Evolutionary conservation across 495 filamentous ascomycete genomes (phyloP).

Genomic region (Trichodelitschia bisporula): DNA sequence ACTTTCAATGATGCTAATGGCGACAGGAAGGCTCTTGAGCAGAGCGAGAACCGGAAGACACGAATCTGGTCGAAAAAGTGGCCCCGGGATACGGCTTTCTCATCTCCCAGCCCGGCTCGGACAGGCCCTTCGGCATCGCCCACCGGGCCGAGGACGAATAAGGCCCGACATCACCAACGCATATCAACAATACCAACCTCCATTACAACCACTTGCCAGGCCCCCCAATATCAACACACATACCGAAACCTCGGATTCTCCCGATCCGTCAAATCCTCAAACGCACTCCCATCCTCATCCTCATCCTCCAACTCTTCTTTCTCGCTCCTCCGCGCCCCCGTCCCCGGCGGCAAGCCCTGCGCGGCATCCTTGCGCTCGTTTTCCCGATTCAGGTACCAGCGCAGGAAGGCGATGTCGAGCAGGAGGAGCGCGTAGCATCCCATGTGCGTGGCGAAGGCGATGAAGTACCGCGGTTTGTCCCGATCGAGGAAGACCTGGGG

Average conservation of each 20-base stretch:
- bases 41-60: too few relatives aligned
- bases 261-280: slow-evolving; percentile 32
- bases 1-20: too few relatives aligned
- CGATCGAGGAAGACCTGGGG: slow-evolving; percentile 28
- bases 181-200: too few relatives aligned
- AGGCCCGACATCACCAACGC: too few relatives aligned
- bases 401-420: slow-evolving; percentile 20
- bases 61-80: too few relatives aligned
- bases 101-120: too few relatives aligned
- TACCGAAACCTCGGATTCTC: slow-evolving; percentile 33
- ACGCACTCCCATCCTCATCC: slow-evolving; percentile 22
- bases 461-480: slow-evolving; percentile 25
- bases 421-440: slow-evolving; percentile 26
- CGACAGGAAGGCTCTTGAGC: too few relatives aligned
- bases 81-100: too few relatives aligned
- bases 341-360: slow-evolving; percentile 18
- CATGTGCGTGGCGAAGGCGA: slow-evolving; percentile 28
- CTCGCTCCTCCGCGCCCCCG: too few relatives aligned
- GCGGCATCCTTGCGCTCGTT: slow-evolving; percentile 24
- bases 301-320: slow-evolving; percentile 21
- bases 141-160: too few relatives aligned
- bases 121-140: too few relatives aligned
- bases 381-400: slow-evolving; percentile 21
- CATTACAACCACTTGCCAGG: too few relatives aligned
- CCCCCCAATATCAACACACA: slow-evolving; percentile 18